phyloP scores from a whole-genome alignment of 306 rosid species.

The Aeschynomene evenia region DNA sequence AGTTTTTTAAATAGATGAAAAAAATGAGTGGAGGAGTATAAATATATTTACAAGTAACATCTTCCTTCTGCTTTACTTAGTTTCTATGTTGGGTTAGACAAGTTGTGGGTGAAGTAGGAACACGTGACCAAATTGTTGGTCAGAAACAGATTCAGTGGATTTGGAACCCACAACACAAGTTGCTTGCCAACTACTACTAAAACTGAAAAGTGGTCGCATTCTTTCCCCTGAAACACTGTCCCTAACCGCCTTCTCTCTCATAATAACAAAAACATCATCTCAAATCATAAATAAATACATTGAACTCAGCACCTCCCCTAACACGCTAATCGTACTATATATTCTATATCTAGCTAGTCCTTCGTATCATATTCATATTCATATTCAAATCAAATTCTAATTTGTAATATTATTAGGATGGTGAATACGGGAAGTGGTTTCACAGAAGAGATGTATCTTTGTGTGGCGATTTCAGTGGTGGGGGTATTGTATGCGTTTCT shows the following conservation, averaged over 20 bases:
- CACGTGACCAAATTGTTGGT: background rate
- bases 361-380: background rate
- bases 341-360: background rate
- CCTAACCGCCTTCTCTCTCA: background rate
- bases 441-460: conserved; percentile 12
- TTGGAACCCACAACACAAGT: background rate
- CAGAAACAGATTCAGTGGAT: background rate
- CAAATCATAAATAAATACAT: background rate
- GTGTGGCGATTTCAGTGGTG: conserved; percentile 29
- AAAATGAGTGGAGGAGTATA: no score
- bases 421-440: background rate
- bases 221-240: background rate
- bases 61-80: no score
- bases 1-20: no score
- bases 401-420: background rate
- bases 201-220: background rate
- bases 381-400: no score
- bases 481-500: conserved; percentile 23
- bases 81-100: background rate
- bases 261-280: no score
- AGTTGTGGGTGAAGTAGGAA: background rate
- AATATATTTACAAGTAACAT: no score
- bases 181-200: no score
- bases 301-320: background rate
- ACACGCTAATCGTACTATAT: background rate